Base-by-base conservation (phyloP, 331 rosid genomes). In the Rosa hybrid region DNA sequence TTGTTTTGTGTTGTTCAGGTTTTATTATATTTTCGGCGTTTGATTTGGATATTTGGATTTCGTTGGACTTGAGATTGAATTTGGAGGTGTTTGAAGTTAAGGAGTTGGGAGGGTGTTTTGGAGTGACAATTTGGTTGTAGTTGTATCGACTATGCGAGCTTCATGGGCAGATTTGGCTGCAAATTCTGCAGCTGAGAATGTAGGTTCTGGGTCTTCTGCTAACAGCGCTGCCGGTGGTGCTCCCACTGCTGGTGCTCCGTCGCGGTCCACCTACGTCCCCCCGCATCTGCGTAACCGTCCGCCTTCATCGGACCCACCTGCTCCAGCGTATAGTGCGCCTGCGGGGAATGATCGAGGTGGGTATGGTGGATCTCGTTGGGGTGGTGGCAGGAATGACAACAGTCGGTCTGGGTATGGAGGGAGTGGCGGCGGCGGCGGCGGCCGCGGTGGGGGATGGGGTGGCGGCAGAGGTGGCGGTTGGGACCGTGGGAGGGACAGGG, bases 81-180 rank as follows among this genome's bases (percentile, higher is more conserved):
- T 77, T 54, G 42, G 39, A 77, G 67, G 25, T 56, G 63, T 76
- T 78, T 13, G 49, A 64, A 75, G 64, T 68, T 54, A 34, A 34
- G 39, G 39, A 34, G 39, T 34, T 34, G 39, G 39, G 39, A 34
- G 39, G 39, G 39, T 79, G 78, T 74, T 23, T 76, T 57, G 30
- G 76, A 75, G 70, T 42, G 73, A 67, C 51, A 41, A 67, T 39
- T 71, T 85, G 72, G 75, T 80, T 23, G 39, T 8, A 65, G 53
- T 67, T 80, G 77, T 9, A 49, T 71, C 86, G 80, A 91, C 85
- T 81, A 89, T 89, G 92, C 94, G 93, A 84, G 44, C 91, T 86
- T 93, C 97, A 75, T 93, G 97, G 97, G 97, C 97, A 85, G 97
- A 93, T 91, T 80, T 91, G 88, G 96, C 97, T 83, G 97, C 96